Base-by-base conservation (phyloP, 495 filamentous ascomycete species). In the Echria macrotheca region DNA sequence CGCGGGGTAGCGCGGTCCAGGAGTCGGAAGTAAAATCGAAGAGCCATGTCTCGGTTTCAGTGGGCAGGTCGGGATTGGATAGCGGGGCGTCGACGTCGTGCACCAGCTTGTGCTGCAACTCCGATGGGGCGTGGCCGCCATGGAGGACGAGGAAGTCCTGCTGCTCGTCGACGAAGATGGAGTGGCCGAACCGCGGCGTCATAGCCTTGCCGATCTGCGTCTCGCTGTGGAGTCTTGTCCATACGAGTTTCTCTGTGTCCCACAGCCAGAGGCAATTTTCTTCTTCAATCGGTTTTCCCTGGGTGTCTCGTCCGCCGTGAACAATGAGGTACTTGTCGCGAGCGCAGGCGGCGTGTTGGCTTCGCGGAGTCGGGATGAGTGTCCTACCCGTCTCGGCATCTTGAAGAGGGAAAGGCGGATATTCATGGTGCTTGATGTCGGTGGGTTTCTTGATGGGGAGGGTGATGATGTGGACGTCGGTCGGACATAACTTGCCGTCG, bases 201-300 rank as follows among this genome's bases (percentile, higher is more conserved):
- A 65, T 51, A 21, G 23, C 33, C 21, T 14, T 52, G 18, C 49
- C 50, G 5, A 65, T 31, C 41, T 65, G 56, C 1, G 52, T 59
- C 5, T 53, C 32, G 6, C 53, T 52, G 0, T 32, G 47, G 25
- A 63, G 45, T 21, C 49, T 56, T 1, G 47, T 37, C 63, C 73
- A 76, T 1, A 58, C 49, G 4, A 74, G 53, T 0, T 55, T 63
- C 28, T 67, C 61, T 2, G 69, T 61, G 49, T 76, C 59, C 48
- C 70, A 80, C 1, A 71, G 49, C 75, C 77, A 79, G 12, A 80
- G 54, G 19, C 51, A 63, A 9, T 60, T 61, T 17, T 56, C 64
- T 42, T 78, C 73, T 21, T 72, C 64, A 12, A 76, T 54, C 3
- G 65, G 28, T 0, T 59, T 44, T 1, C 63, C 69, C 2, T 54